A percentile compares a stretch with the other conserved stretches of the same genome.
Conservation (phyloP, 2,329 filamentous ascomycete species). For the Fusarium sulawesiense region DNA sequence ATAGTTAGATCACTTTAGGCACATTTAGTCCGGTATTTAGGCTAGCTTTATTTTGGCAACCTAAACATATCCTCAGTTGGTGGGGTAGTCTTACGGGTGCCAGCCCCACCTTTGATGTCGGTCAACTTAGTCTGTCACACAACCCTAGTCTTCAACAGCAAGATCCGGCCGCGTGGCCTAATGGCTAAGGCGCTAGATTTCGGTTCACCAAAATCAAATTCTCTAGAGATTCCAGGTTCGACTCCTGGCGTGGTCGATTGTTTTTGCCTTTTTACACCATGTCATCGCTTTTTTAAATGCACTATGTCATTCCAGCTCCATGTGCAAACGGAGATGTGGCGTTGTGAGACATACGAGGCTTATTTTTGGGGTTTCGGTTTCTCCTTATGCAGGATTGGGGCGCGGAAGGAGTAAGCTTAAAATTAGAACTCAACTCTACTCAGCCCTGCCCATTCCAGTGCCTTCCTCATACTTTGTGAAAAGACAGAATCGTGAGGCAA, state of each 20-base stretch:
- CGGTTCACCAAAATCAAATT: slow-evolving; percentile 33
- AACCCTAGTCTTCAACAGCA: slow-evolving; percentile 8
- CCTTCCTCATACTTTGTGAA: background rate
- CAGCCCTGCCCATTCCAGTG: background rate
- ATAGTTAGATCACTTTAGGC: background rate
- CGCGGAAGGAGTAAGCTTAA: slow-evolving; percentile 6
- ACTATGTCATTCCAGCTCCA: background rate
- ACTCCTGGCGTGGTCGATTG: slow-evolving; percentile 51
- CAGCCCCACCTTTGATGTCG: background rate
- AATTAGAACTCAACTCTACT: background rate
- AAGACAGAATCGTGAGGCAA: background rate
- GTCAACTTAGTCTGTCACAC: background rate
- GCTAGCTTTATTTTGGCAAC: background rate
- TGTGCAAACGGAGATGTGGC: background rate
- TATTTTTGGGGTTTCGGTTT: background rate
- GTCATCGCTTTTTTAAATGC: background rate
- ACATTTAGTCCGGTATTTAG: accelerated
- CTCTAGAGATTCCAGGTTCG: slow-evolving; percentile 54
- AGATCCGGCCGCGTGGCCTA: slow-evolving; percentile 50
- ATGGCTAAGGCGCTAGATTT: slow-evolving; percentile 54
- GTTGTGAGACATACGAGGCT: background rate
- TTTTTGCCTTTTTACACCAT: background rate
- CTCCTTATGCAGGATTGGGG: slow-evolving; percentile 2
- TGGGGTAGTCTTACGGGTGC: background rate
- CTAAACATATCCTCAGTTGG: background rate